Percentiles rank a stretch among this genome's conserved stretches.
Evolutionary conservation across 2,329 filamentous ascomycete genomes (phyloP).

Genomic region (Scytalidium sp.): DNA sequence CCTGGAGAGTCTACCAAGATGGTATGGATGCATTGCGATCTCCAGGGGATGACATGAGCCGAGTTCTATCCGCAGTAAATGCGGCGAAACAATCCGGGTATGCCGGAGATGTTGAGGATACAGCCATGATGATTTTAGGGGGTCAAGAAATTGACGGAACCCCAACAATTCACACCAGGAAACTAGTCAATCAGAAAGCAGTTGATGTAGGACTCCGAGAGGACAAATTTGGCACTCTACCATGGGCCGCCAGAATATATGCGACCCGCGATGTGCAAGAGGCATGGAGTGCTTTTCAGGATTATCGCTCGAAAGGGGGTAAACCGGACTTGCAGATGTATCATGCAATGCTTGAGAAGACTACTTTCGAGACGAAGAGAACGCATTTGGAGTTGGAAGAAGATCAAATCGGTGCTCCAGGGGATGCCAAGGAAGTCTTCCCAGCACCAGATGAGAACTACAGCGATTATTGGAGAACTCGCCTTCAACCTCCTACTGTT

Average conservation of each 20-base stretch:
- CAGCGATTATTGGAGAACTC: conserved; percentile 62
- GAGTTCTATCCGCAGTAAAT: conserved; percentile 49
- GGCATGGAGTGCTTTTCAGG: conserved; percentile 48
- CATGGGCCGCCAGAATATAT: conserved; percentile 55
- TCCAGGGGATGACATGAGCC: conserved; percentile 50
- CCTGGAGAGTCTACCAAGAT: conserved; percentile 54
- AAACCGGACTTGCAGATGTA: conserved; percentile 46
- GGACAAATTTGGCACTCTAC: not conserved
- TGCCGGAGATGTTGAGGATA: conserved; percentile 40
- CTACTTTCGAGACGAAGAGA: conserved; percentile 33
- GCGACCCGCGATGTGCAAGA: conserved; percentile 60
- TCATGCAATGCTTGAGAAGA: conserved; percentile 58
- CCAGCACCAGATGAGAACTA: conserved; percentile 54
- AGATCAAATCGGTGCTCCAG: conserved; percentile 43
- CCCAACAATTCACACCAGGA: conserved; percentile 55
- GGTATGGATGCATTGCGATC: conserved; percentile 55
- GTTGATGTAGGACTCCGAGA: not conserved
- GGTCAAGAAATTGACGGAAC: conserved; percentile 47
- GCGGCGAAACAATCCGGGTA: conserved; percentile 58
- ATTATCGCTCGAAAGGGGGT: conserved; percentile 31
- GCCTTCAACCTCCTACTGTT: conserved; percentile 57
- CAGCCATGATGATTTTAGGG: conserved; percentile 48
- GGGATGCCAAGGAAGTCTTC: conserved; percentile 55
- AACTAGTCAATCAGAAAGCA: conserved; percentile 19
- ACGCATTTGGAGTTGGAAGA: not conserved